Evolutionary conservation across 1,139 yeast genomes (phyloP).

Genomic region (Pichia sp.): DNA sequence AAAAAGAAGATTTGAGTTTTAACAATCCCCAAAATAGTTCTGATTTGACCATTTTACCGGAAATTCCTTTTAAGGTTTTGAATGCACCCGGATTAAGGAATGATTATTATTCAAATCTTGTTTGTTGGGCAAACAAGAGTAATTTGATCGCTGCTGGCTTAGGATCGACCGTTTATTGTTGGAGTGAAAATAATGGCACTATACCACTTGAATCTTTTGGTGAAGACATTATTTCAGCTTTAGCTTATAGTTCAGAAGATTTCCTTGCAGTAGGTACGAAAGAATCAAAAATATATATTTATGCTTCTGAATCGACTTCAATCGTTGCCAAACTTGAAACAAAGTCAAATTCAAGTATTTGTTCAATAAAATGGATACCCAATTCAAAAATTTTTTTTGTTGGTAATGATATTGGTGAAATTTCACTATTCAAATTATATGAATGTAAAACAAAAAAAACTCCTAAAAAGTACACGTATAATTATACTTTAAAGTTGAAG

Average conservation of each 20-base stretch:
- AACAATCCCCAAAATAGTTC: conserved; percentile 11
- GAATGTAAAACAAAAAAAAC: conserved; percentile 5
- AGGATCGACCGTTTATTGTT: conserved; percentile 52
- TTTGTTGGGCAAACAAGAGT: conserved; percentile 61
- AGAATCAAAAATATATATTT: conserved; percentile 42
- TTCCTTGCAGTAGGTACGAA: conserved; percentile 55
- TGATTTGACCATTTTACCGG: conserved; percentile 17
- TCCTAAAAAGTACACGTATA: not conserved
- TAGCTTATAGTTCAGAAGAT: conserved; percentile 46
- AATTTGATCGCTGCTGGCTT: conserved; percentile 65
- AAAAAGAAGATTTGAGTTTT: not conserved
- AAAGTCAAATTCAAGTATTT: conserved; percentile 37
- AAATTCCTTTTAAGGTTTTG: conserved; percentile 44
- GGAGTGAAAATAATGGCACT: conserved; percentile 55
- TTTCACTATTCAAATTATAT: conserved; percentile 34
- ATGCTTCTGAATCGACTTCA: conserved; percentile 25
- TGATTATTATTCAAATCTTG: conserved; percentile 73
- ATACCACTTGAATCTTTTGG: conserved; percentile 31
- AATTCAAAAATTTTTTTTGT: conserved; percentile 41
- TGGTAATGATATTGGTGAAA: conserved; percentile 68
- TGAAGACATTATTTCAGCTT: conserved; percentile 48
- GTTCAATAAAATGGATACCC: conserved; percentile 61
- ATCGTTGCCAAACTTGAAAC: conserved; percentile 19
- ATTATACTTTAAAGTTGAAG: conserved; percentile 19
- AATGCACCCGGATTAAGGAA: conserved; percentile 74